Base-by-base conservation (phyloP, 2,329 filamentous ascomycete species). In the Cryphonectria carpinicola region DNA sequence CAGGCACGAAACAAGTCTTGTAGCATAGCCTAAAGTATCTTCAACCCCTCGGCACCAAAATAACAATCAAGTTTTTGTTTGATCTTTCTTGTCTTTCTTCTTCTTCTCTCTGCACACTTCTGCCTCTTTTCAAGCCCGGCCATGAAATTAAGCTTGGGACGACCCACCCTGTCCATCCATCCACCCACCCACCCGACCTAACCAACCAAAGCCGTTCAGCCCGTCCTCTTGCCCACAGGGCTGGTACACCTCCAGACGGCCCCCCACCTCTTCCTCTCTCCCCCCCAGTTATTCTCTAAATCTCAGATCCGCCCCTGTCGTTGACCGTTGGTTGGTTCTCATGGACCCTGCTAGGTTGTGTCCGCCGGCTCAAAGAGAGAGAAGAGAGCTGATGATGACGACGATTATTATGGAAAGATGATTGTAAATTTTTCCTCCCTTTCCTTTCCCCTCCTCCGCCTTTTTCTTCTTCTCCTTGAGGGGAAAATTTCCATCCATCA, bases 101-200 rank as follows among this genome's bases (percentile, higher is more conserved):
- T 60, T 39, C 10, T 11, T 39, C 37, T 39, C 37, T 13, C 8
- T 28, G 28, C 28, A 28, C 28, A 28, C 28, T 28, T 11, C 37
- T 39, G 37, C 11, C 37, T 39, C 10, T 1, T 11, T 10, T 1
- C 37, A 2, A 39, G 37, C 37, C 37, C 10, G 37, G 37, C 37
- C 37, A 39, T 49, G 54, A 58, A n/a, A 58, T 58, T 58, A 58
- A 58, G 54, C 54, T 32, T 58, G 54, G 54, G 54, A 58, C 14
- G 54, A 58, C 54, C 54, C 54, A 58, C 54, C 54, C 14, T 14
- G 54, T 32, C 43, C 19, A 22, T 10, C 52, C n/a, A 25, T 37
- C 37, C 37, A 37, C 10, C 37, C 35, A 37, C 28, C 28, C 32
- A 4, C 37, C 37, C 37, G 37, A 39, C 37, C 37, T 39, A 39